Conservation (phyloP, 2,329 filamentous ascomycete genomes). For the Ceratocystis cacaofunesta region DNA sequence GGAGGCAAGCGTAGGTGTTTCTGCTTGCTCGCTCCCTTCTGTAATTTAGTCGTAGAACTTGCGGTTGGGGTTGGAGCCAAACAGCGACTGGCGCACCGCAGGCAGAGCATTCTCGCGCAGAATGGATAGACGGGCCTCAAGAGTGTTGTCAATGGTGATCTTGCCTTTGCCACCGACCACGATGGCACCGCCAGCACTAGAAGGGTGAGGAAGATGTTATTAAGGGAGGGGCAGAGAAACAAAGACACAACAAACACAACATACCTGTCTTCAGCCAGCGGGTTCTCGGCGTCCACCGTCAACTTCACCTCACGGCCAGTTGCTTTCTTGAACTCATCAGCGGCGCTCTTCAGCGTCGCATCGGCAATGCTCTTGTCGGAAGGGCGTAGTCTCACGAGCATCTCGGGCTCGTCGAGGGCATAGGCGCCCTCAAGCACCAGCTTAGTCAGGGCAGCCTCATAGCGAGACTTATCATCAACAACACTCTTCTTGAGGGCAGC, state of each 20-base stretch:
- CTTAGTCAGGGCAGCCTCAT: constrained; percentile 61
- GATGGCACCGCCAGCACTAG: constrained; percentile 59
- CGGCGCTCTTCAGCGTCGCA: constrained; percentile 62
- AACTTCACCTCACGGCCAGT: constrained; percentile 54
- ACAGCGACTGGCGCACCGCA: constrained; percentile 68
- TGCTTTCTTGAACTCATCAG: constrained; percentile 71
- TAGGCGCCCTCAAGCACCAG: constrained; percentile 83
- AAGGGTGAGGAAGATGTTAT: constrained; percentile 17
- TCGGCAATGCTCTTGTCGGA: constrained; percentile 61
- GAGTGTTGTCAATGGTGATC: constrained; percentile 97
- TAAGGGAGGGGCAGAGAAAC: background rate
- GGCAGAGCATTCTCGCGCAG: constrained; percentile 77
- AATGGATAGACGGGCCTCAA: constrained; percentile 76
- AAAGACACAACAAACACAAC: constrained; percentile 23
- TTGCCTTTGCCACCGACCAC: constrained; percentile 75
- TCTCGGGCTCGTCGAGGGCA: constrained; percentile 65
- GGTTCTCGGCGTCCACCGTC: constrained; percentile 62
- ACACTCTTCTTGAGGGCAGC: constrained; percentile 48
- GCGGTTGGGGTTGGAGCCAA: constrained; percentile 88
- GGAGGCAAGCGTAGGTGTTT: no score
- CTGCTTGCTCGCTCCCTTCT: no score
- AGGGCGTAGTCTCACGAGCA: constrained; percentile 62
- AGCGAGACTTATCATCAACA: constrained; percentile 56
- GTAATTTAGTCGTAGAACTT: constrained; percentile 72
- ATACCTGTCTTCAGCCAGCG: constrained; percentile 70